These are phyloP conservation scores for Yamadazyma sp. DNA, from an alignment of 805 yeast species.

Conservation along the genomic window DNA sequence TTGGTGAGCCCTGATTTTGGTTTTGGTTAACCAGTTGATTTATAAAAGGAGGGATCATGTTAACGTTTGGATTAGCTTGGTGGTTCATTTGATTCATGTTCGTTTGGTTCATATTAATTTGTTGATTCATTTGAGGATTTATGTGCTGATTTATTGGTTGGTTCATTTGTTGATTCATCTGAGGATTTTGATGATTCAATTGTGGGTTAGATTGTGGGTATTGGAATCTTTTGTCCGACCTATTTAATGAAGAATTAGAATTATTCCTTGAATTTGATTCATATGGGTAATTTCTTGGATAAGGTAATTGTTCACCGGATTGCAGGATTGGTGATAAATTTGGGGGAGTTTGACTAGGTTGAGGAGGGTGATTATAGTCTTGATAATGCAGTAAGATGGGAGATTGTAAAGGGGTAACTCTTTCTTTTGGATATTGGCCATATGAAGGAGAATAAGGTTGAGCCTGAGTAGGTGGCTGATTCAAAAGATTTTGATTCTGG, in stretches of 20 bases:
- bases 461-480: not conserved
- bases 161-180: conserved; percentile 1
- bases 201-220: not conserved
- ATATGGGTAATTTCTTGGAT: conserved; percentile 8
- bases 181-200: not conserved
- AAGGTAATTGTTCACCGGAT: not conserved
- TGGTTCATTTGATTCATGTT: too few relatives aligned
- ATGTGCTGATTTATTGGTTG: too few relatives aligned
- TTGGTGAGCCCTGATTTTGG: conserved; percentile 2
- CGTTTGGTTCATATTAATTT: too few relatives aligned
- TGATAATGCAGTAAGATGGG: conserved; percentile 9
- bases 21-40: too few relatives aligned
- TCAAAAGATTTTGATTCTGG: not conserved
- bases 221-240: too few relatives aligned
- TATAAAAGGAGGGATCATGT: not conserved
- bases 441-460: not conserved
- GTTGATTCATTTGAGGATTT: too few relatives aligned
- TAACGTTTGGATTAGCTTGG: too few relatives aligned
- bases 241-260: conserved; percentile 4
- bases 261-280: conserved; percentile 2
- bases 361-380: conserved; percentile 10
- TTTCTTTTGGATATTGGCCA: not conserved
- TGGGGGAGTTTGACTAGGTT: conserved; percentile 11
- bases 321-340: not conserved
- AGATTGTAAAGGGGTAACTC: conserved; percentile 5